Conservation (phyloP, 2,329 filamentous ascomycete genomes). For the Alternaria triticimaculans region DNA sequence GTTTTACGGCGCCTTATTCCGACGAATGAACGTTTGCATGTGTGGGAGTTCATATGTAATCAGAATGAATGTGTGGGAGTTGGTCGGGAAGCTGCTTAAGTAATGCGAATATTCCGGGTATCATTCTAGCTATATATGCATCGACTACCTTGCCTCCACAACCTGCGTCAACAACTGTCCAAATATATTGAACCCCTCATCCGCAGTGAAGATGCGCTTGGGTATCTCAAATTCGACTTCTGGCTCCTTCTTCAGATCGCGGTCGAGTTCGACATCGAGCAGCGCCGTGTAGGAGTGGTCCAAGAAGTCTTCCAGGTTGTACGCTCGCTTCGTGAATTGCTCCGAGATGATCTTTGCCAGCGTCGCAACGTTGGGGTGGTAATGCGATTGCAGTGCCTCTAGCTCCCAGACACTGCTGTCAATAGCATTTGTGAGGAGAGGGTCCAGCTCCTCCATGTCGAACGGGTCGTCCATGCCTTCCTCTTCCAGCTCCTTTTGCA, state of each 20-base stretch:
- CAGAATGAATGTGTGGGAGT: background rate
- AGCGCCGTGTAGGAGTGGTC: slow-evolving; percentile 93
- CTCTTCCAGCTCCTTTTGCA: slow-evolving; percentile 66
- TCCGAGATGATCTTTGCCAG: slow-evolving; percentile 92
- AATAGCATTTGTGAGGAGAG: slow-evolving; percentile 83
- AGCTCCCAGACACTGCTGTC: slow-evolving; percentile 96
- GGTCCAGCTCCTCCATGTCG: slow-evolving; percentile 75
- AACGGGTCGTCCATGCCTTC: slow-evolving; percentile 78
- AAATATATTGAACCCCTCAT: slow-evolving; percentile 40
- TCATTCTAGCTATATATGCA: slow-evolving; percentile 1
- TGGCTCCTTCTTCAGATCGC: slow-evolving; percentile 82
- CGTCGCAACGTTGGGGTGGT: slow-evolving; percentile 95
- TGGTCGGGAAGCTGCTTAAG: background rate
- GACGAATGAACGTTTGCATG: background rate
- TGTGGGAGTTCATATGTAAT: background rate
- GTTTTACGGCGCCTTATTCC: background rate
- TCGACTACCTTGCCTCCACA: slow-evolving; percentile 31
- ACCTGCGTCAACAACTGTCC: slow-evolving; percentile 44
- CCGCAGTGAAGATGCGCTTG: slow-evolving; percentile 72
- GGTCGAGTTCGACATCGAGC: slow-evolving; percentile 81
- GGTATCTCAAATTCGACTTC: slow-evolving; percentile 95
- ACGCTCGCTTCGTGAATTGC: slow-evolving; percentile 95
- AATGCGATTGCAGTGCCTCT: slow-evolving; percentile 87
- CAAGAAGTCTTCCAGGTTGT: slow-evolving; percentile 95
- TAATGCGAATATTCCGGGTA: slow-evolving; percentile 1